A percentile compares a stretch with the other conserved stretches of the same genome.
These are phyloP conservation scores for Vigna radiata DNA, from an alignment of 306 rosid genomes.

Conservation along the genomic window DNA sequence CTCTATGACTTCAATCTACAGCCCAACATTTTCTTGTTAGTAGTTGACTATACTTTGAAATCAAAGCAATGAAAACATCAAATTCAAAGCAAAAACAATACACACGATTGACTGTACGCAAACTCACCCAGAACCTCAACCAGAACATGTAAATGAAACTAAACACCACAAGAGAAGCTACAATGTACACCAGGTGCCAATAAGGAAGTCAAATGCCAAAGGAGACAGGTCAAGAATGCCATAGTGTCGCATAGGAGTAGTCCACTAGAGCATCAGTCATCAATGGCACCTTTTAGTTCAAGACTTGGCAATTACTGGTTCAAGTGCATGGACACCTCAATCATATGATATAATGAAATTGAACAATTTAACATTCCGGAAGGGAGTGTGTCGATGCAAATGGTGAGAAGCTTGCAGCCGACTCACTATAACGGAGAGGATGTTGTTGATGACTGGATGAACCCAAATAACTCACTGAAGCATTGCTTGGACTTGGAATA, in stretches of 20 bases:
- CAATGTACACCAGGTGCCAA: constrained; percentile 54
- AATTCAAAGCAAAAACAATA: constrained; percentile 43
- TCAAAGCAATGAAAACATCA: constrained; percentile 41
- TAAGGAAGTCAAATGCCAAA: constrained; percentile 40
- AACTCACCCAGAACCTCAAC: constrained; percentile 48
- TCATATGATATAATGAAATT: constrained; percentile 8
- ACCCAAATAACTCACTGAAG: constrained; percentile 66
- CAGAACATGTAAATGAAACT: constrained; percentile 47
- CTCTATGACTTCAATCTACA: constrained; percentile 40
- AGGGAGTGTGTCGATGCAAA: constrained; percentile 86
- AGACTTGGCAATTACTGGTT: constrained; percentile 39
- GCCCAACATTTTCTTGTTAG: constrained; percentile 54
- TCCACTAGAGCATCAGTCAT: background rate
- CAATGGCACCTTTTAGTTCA: constrained; percentile 28
- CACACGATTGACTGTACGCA: constrained; percentile 36
- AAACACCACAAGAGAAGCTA: constrained; percentile 43
- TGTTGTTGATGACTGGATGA: constrained; percentile 83
- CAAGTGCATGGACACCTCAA: constrained; percentile 32
- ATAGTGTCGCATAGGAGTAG: constrained; percentile 23
- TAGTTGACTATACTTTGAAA: constrained; percentile 51
- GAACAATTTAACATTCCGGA: constrained; percentile 68
- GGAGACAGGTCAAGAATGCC: constrained; percentile 5
- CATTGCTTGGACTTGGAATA: constrained; percentile 80
- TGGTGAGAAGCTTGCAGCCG: constrained; percentile 95
- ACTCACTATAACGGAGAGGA: constrained; percentile 79